Base-by-base conservation (phyloP, 2,329 filamentous ascomycete genomes). In the Sphaerostilbella broomeana region DNA sequence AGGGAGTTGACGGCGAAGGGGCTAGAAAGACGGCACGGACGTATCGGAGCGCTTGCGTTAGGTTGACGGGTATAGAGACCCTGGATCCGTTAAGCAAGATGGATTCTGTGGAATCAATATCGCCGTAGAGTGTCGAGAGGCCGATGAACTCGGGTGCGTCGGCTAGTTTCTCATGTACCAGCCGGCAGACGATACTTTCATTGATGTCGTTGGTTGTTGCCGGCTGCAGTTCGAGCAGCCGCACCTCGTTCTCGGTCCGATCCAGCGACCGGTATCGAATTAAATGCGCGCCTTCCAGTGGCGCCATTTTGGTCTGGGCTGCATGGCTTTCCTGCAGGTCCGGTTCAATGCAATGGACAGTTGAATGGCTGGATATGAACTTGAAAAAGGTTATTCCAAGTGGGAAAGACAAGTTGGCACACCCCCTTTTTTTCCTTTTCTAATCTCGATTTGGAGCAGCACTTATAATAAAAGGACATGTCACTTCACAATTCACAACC, bases 21-120 rank as follows among this genome's bases (percentile, higher is more conserved):
- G 47, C 49, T 29, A 56, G 51, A 49, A 62, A 62, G 35, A 61
- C 55, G 30, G 51, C 49, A 25, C 60, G 58, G 11, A 59, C 53
- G 33, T 61, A 48, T 18, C 51, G 52, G 19, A 63, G 46, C 9
- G 58, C 60, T 40, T 55, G 46, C 7, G 47, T 47, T 15, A 62
- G 45, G 43, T 57, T 53, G 4, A 49, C 37, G 2, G 60, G 51
- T 13, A 63, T 47, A 21, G 43, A 40, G 32, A 60, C 42, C 11
- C 44, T 31, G n/a, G 40, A 27, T 12, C 55, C 54, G 32, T 56
- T 52, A 28, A 63, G 35, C 13, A 45, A 38, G 40, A 63, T 56
- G 33, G 38, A 49, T 17, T 61, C 59, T 12, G 53, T 55, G 9
- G 48, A 47, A 28, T 49, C 39, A 8, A 51, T 47, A 28, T 57